Percentiles rank a stretch among this genome's conserved stretches.
Conservation (phyloP, 2,329 filamentous ascomycete species). For the Orbilia javanica region DNA sequence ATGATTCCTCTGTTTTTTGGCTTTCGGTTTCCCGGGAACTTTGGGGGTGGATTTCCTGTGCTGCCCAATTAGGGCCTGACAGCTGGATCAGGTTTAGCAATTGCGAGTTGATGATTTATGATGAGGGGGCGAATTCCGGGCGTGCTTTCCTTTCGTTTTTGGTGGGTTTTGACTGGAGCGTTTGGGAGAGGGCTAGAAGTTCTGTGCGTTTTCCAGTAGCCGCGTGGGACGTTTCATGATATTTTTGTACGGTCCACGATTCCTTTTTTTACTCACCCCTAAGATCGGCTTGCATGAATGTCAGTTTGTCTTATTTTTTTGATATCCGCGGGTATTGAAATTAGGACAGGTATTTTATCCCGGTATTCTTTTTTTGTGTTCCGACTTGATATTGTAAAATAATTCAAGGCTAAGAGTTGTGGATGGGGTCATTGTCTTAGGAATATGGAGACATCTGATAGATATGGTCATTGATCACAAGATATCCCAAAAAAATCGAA, state of each 20-base stretch:
- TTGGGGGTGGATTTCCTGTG: conserved; percentile 10
- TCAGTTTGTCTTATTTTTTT: conserved; percentile 10
- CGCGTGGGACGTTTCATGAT: conserved; percentile 51
- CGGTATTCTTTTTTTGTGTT: background rate
- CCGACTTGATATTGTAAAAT: background rate
- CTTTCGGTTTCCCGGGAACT: background rate
- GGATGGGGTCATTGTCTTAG: conserved; percentile 11
- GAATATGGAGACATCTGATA: conserved; percentile 39
- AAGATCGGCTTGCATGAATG: conserved; percentile 37
- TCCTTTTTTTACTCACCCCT: background rate
- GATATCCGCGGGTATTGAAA: conserved; percentile 26
- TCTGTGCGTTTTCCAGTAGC: conserved; percentile 42
- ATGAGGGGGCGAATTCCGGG: background rate
- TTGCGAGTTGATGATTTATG: conserved; percentile 24
- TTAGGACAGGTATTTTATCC: background rate
- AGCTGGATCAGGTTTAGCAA: conserved; percentile 53
- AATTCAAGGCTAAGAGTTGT: background rate
- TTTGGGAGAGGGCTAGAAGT: conserved; percentile 5
- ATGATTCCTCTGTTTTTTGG: too few relatives aligned
- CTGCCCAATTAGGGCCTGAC: conserved; percentile 59
- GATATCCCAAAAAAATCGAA: conserved; percentile 38
- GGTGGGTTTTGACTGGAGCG: background rate
- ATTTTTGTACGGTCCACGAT: conserved; percentile 14
- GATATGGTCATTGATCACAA: conserved; percentile 58
- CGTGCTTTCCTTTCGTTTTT: conserved; percentile 8